Base-by-base conservation (phyloP, 495 filamentous ascomycete species). In the Penicillium goetzii region DNA sequence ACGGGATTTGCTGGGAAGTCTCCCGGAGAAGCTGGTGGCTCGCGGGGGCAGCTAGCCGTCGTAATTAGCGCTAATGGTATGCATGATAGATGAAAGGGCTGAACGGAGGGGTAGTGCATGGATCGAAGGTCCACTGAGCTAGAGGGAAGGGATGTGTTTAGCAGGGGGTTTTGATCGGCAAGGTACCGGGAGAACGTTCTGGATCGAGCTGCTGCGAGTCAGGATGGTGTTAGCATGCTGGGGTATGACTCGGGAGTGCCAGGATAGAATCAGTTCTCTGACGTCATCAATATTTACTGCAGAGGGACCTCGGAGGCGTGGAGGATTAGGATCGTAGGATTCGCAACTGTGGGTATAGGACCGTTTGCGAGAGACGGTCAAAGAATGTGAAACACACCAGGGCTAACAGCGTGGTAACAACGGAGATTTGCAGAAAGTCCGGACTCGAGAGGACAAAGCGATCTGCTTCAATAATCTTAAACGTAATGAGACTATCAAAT, bases 1-100 rank as follows among this genome's bases (percentile, higher is more conserved):
- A 45, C 23, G 41, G n/a, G 41, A 45, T 45, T 45, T 17, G 36
- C n/a, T 21, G n/a, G 41, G 19, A 45, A 45, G 41, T 45, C 41
- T 45, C 41, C 41, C n/a, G 19, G 9, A 45, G n/a, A 40, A 14
- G 11, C 1, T 34, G 4, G 10, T 34, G 30, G 30, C 30, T 32
- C 30, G 3, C 30, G 30, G 30, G 30, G 30, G 3, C 30, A 32
- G 30, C 33, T 34, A 34, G 5, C 33, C 33, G 33, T 34, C 11
- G 33, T 7, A 34, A 40, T 40, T 3, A 14, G 36, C 36, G 36
- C 36, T 45, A 10, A 21, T 21, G 19, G 19, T 4, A 45, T 23
- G n/a, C n/a, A 21, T 45, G 41, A n/a, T n/a, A 21, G 19, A 23
- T 45, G n/a, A 43, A 43, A 43, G 40, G 40, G 40, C 1, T 19